phyloP scores from a whole-genome alignment of 331 rosid genomes.

The Malus hybrid region DNA sequence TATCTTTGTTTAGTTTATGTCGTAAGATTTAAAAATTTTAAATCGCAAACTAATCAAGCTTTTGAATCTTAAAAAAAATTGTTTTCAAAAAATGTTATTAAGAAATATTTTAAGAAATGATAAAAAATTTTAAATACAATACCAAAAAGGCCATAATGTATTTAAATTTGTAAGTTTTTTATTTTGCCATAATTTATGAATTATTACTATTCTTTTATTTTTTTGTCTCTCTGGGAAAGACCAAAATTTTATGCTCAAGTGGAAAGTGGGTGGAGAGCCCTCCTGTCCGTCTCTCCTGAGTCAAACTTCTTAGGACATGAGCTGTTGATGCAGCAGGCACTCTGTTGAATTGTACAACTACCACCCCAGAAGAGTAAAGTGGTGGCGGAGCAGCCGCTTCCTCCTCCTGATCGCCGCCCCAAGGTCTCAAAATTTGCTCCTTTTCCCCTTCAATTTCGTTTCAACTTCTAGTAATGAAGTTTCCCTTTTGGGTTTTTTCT shows the following conservation, averaged over 20 bases:
- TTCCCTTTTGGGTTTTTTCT: slow-evolving; percentile 5
- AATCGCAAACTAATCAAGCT: no score
- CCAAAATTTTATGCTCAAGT: background rate
- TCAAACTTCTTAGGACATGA: slow-evolving; percentile 24
- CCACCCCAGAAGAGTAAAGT: slow-evolving; percentile 3
- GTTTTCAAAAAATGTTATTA: no score
- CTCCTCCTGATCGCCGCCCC: slow-evolving; percentile 29
- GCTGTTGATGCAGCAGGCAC: slow-evolving; percentile 27
- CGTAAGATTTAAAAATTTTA: no score
- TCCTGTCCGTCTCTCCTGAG: background rate
- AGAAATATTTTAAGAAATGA: no score
- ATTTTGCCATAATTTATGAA: background rate
- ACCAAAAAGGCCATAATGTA: no score
- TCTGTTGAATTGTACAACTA: slow-evolving; percentile 28
- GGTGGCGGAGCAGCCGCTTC: slow-evolving; percentile 31
- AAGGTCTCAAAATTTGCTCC: slow-evolving; percentile 15
- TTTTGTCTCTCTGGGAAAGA: slow-evolving; percentile 1
- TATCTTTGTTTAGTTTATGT: no score
- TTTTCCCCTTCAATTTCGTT: background rate
- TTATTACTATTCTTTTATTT: background rate
- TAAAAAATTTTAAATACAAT: no score
- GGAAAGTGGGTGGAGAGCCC: slow-evolving; percentile 13
- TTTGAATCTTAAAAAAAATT: no score
- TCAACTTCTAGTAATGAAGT: background rate
- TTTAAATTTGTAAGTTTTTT: background rate